Evolutionary conservation across 148 eudicot species (phyloP).

Genomic region (Fagopyrum esculentum): DNA sequence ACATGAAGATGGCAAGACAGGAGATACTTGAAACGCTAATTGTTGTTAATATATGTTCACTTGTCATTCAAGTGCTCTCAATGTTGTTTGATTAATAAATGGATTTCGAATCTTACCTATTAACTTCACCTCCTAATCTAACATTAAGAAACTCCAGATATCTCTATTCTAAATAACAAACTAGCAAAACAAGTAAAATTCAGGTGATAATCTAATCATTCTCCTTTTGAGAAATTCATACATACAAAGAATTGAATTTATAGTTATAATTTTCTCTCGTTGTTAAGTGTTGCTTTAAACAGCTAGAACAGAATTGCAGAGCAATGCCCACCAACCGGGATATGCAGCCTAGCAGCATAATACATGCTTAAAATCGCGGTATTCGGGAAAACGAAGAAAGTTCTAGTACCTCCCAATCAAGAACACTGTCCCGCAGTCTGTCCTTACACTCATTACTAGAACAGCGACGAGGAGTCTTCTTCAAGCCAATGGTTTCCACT

Average conservation of each 20-base stretch:
- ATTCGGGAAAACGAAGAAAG: background rate
- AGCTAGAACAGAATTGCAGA: background rate
- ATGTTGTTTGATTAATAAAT: background rate
- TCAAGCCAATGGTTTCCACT: constrained; percentile 89
- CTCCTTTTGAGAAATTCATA: background rate
- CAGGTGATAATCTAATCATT: background rate
- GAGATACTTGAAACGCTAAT: background rate
- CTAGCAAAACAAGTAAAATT: background rate
- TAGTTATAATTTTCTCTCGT: background rate
- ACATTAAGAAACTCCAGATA: background rate
- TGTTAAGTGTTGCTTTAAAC: background rate
- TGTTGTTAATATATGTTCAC: background rate
- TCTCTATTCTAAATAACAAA: background rate
- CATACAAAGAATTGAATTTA: background rate
- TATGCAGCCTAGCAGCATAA: constrained; percentile 7
- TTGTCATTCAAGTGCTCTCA: background rate
- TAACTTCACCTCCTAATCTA: background rate
- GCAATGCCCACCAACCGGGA: background rate
- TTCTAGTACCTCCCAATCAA: constrained; percentile 91
- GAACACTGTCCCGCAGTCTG: constrained; percentile 80
- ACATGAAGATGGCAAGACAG: background rate
- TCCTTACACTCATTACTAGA: constrained; percentile 49
- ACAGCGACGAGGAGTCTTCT: constrained; percentile 85
- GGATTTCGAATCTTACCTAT: background rate
- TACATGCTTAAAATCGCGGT: background rate